Conservation (phyloP, 2,329 filamentous ascomycete genomes). For the Zymoseptoria brevis region DNA sequence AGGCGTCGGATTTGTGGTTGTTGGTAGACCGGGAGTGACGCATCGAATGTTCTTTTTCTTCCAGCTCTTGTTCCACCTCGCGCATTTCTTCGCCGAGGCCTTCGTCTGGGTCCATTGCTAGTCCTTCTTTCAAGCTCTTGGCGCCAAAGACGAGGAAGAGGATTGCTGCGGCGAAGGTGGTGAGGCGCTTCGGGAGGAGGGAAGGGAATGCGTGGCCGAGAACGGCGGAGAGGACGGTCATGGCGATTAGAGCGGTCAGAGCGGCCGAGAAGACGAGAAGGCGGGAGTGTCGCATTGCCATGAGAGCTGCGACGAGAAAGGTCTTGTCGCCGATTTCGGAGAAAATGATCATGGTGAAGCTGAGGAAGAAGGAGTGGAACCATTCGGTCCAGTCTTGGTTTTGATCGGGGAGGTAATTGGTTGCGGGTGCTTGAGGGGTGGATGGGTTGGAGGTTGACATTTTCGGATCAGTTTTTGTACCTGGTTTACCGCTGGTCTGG, state of each 20-base stretch:
- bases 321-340: conserved; percentile 98
- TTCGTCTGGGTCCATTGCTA: conserved; percentile 80
- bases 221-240: conserved; percentile 91
- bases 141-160: conserved; percentile 86
- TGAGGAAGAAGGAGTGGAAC: conserved; percentile 81
- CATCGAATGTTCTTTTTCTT: conserved; percentile 74
- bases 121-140: conserved; percentile 75
- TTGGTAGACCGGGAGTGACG: conserved; percentile 56
- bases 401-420: conserved; percentile 10
- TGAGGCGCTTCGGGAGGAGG: conserved; percentile 82
- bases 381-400: conserved; percentile 27
- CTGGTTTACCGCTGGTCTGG: conserved; percentile 25
- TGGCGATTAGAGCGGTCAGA: conserved; percentile 77
- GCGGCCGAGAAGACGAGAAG: conserved; percentile 90
- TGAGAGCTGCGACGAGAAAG: conserved; percentile 90
- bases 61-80: conserved; percentile 87
- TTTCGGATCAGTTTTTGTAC: conserved; percentile 20
- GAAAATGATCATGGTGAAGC: conserved; percentile 93
- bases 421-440: not conserved
- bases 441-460: conserved; percentile 11
- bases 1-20: conserved; percentile 62
- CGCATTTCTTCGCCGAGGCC: conserved; percentile 96
- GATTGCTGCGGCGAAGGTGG: conserved; percentile 73
- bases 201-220: conserved; percentile 87
- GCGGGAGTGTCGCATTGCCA: conserved; percentile 98